A percentile compares a stretch with the other conserved stretches of the same genome.
These are phyloP conservation scores for Apiotrichum siamense DNA, from an alignment of 1,284 basidiomycete genomes.

Conservation along the genomic window DNA sequence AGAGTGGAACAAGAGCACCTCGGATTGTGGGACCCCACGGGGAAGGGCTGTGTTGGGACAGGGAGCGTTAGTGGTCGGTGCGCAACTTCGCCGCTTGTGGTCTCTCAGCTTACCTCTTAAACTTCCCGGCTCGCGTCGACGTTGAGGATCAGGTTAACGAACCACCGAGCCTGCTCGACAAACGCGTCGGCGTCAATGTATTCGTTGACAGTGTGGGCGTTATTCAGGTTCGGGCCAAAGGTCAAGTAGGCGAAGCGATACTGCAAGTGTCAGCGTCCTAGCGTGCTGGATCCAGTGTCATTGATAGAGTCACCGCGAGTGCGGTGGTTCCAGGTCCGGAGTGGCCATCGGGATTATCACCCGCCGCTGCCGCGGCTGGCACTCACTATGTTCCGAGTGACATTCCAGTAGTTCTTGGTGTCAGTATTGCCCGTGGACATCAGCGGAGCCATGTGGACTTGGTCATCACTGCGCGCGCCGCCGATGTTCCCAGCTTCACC, in stretches of 20 bases:
- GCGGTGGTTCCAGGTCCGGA: no score
- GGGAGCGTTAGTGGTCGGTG: no score
- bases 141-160: conserved; percentile 38
- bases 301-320: no score
- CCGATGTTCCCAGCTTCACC: background rate
- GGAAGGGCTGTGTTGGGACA: no score
- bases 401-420: conserved; percentile 42
- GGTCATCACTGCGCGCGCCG: conserved; percentile 19
- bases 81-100: no score
- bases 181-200: conserved; percentile 29
- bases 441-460: conserved; percentile 32
- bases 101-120: no score
- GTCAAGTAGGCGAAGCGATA: conserved; percentile 37
- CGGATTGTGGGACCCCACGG: no score
- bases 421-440: conserved; percentile 42
- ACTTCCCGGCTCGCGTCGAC: conserved; percentile 35
- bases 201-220: conserved; percentile 41
- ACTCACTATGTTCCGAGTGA: conserved; percentile 34
- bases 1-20: no score
- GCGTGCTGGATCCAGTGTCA: no score
- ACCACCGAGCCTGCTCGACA: conserved; percentile 40
- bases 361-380: background rate
- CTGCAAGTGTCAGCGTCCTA: background rate
- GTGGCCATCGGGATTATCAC: background rate
- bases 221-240: conserved; percentile 12